Evolutionary conservation across 23 red algal species (phyloP), one percentile per base, ranked within the genome.

Genomic region (Agarophyton chilense): DNA sequence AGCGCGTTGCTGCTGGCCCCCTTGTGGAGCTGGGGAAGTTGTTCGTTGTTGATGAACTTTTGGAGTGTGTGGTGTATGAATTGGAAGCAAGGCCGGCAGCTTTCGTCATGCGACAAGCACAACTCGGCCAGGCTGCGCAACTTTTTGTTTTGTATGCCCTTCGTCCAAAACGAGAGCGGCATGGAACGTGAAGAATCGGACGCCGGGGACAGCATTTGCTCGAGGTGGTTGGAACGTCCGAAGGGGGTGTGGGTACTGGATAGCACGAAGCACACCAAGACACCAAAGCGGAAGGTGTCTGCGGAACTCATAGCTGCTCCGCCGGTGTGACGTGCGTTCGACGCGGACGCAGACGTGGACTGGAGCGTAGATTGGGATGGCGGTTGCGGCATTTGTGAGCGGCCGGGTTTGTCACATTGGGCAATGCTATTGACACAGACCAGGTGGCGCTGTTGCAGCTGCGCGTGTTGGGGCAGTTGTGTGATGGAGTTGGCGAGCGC

Each of bases 241-340:
- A 58, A 58, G 24, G 55, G 55, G 24, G 55, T 58, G 17, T 58
- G 55, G 11, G 55, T 28, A 25, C 22, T 58, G 0, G 45, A 77
- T 13, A 77, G 52, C 72, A 77, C 33, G 72, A 77, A 46, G 16
- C 72, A 77, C 52, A 77, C 16, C 43, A 77, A 77, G 14, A 53
- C 72, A 6, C 72, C 72, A 16, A 52, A 77, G 11, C 72, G 45
- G 24, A 47, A 77, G 0, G 52, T 39, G 43, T 77, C 72, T 12
- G 31, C 33, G 28, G 40, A 24, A 77, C 11, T 47, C 12, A 10
- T 19, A 13, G 25, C 14, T 28, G 43, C 72, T 24, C 32, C 51
- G 5, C 16, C 25, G 18, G 52, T 52, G 5, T 77, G 52, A 24
- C 41, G 41, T 16, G 47, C 72, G 25, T 38, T 47, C 11, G 52